These are phyloP conservation scores for Corynespora cassiicola DNA, from an alignment of 2,329 filamentous ascomycete genomes.

Conservation along the genomic window DNA sequence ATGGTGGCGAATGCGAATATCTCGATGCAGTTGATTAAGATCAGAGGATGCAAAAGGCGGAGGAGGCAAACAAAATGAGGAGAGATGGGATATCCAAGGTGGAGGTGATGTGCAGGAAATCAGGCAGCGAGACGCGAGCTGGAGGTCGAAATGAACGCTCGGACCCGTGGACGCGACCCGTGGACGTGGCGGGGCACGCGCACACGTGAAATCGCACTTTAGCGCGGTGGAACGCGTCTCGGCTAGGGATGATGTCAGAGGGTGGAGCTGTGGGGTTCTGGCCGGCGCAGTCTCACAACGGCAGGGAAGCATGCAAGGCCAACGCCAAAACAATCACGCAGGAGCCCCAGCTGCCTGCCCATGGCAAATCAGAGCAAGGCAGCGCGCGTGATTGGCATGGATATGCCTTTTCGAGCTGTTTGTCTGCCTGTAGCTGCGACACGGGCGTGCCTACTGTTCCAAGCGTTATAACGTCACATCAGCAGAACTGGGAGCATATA, in stretches of 20 bases:
- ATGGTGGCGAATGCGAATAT: constrained; percentile 39
- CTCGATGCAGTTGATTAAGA: constrained; percentile 14
- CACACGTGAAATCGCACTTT: constrained; percentile 11
- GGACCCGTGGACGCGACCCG: constrained; percentile 1
- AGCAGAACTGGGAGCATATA: constrained; percentile 13
- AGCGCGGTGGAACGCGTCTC: background rate
- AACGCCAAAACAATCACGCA: background rate
- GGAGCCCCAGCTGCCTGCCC: background rate
- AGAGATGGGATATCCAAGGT: constrained; percentile 4
- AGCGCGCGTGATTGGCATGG: constrained; percentile 4
- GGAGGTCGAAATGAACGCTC: constrained; percentile 4
- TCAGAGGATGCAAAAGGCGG: background rate
- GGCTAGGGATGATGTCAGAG: constrained; percentile 10
- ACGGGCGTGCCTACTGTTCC: constrained; percentile 11
- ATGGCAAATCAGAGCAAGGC: constrained; percentile 10
- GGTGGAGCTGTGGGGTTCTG: too few species aligned
- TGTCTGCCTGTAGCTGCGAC: constrained; percentile 2
- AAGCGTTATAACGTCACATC: constrained; percentile 27
- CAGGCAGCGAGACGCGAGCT: constrained; percentile 16
- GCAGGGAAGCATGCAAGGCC: constrained; percentile 12
- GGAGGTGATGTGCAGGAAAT: constrained; percentile 6
- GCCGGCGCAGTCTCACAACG: too few species aligned
- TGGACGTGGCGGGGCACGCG: constrained; percentile 1
- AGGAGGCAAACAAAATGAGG: constrained; percentile 7
- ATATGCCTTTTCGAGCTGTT: constrained; percentile 10